Percentiles rank a stretch among this genome's conserved stretches.
phyloP scores from a whole-genome alignment of 805 yeast genomes.

The Torulaspora gathmanii region DNA sequence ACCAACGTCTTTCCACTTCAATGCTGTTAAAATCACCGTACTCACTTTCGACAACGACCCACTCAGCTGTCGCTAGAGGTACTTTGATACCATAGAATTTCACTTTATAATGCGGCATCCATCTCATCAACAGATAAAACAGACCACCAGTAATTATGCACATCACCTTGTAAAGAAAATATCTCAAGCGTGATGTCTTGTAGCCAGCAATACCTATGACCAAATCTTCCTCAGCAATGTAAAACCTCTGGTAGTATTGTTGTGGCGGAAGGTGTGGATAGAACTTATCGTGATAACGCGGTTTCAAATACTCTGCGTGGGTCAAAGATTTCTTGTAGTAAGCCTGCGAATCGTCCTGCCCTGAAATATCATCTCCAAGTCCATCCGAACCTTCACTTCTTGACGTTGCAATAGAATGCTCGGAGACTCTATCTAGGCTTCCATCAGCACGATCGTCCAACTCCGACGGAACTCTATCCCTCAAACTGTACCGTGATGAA shows the following conservation, averaged over 20 bases:
- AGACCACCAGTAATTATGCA: slow-evolving; percentile 65
- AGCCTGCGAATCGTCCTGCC: slow-evolving; percentile 19
- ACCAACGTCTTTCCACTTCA: slow-evolving; percentile 53
- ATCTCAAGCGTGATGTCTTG: slow-evolving; percentile 46
- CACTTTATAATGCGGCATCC: slow-evolving; percentile 80
- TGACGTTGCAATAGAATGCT: slow-evolving; percentile 20
- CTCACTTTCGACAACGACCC: slow-evolving; percentile 93
- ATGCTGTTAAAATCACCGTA: slow-evolving; percentile 75
- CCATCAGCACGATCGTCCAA: slow-evolving; percentile 33
- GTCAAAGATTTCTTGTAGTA: slow-evolving; percentile 27
- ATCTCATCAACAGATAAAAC: slow-evolving; percentile 66
- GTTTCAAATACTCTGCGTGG: slow-evolving; percentile 32
- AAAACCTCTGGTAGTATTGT: slow-evolving; percentile 68
- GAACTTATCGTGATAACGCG: slow-evolving; percentile 42
- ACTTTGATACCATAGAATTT: slow-evolving; percentile 57
- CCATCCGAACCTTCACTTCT: slow-evolving; percentile 22
- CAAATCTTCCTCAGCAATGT: slow-evolving; percentile 92
- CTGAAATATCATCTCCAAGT: slow-evolving; percentile 21
- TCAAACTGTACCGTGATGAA: slow-evolving; percentile 35
- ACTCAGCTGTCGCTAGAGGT: slow-evolving; percentile 78
- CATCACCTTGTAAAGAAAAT: slow-evolving; percentile 46
- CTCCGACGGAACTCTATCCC: slow-evolving; percentile 40
- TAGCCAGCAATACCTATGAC: slow-evolving; percentile 95
- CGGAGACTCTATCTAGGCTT: slow-evolving; percentile 30
- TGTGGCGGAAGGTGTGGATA: slow-evolving; percentile 42